Conservation (phyloP, 2,329 filamentous ascomycete species). For the Colletotrichum horii region DNA sequence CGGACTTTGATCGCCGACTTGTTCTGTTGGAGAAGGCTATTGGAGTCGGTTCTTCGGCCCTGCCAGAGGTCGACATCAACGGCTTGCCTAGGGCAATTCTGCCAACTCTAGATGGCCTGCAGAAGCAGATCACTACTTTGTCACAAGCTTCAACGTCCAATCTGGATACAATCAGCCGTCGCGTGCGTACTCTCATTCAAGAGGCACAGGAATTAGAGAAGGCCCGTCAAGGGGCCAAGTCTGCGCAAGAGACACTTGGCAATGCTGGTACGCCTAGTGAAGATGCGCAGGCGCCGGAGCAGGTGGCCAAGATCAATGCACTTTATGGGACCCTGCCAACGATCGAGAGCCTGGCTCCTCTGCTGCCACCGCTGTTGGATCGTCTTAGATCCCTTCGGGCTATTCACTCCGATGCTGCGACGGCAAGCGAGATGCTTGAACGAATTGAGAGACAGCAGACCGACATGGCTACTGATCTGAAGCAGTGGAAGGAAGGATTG, state of each 20-base stretch:
- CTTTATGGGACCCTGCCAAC: slow-evolving; percentile 88
- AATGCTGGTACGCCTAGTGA: slow-evolving; percentile 47
- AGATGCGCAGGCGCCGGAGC: slow-evolving; percentile 64
- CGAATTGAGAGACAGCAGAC: slow-evolving; percentile 79
- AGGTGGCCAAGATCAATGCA: slow-evolving; percentile 86
- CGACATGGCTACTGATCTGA: slow-evolving; percentile 83
- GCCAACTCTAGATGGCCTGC: slow-evolving; percentile 79
- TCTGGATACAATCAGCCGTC: slow-evolving; percentile 73
- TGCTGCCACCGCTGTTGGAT: slow-evolving; percentile 85
- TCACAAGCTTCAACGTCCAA: slow-evolving; percentile 74
- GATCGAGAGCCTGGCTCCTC: slow-evolving; percentile 83
- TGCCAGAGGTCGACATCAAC: slow-evolving; percentile 65
- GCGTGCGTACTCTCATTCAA: slow-evolving; percentile 71
- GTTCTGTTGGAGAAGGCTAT: slow-evolving; percentile 79
- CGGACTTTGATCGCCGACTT: slow-evolving; percentile 86
- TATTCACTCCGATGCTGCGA: slow-evolving; percentile 86
- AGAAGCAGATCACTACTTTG: slow-evolving; percentile 80
- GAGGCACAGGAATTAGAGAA: slow-evolving; percentile 78
- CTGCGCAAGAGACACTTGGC: slow-evolving; percentile 63
- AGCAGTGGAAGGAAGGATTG: slow-evolving; percentile 83
- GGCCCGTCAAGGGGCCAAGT: slow-evolving; percentile 65
- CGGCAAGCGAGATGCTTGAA: slow-evolving; percentile 77
- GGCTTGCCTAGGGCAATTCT: slow-evolving; percentile 73
- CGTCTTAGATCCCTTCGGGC: slow-evolving; percentile 81
- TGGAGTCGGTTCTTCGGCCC: slow-evolving; percentile 74